Percentiles rank a stretch among this genome's conserved stretches.
Evolutionary conservation across 495 filamentous ascomycete species (phyloP).

Genomic region (Hypoxylon subgilvum): DNA sequence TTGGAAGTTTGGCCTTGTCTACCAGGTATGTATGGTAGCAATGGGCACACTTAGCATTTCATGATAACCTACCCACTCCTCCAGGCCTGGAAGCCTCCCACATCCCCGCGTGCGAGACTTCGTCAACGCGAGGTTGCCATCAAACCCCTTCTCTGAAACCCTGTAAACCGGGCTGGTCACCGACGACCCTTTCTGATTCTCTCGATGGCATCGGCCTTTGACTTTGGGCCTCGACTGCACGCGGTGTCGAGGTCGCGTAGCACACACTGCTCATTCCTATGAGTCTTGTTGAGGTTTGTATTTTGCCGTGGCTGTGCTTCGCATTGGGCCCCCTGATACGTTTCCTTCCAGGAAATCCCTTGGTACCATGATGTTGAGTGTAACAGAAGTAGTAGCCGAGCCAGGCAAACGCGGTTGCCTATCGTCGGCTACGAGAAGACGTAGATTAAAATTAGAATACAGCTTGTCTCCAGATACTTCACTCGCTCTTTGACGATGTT

Average conservation of each 20-base stretch:
- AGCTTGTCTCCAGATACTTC: constrained; percentile 24
- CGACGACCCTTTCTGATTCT: constrained; percentile 1
- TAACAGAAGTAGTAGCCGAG: constrained; percentile 13
- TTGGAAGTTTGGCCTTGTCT: constrained; percentile 3
- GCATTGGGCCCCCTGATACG: not conserved
- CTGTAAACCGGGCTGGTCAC: constrained; percentile 6
- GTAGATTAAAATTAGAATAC: constrained; percentile 30
- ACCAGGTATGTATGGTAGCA: no score
- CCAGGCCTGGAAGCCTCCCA: constrained; percentile 16
- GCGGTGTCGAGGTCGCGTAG: constrained; percentile 6
- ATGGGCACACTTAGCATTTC: no score
- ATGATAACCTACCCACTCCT: no score
- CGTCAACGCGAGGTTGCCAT: not conserved
- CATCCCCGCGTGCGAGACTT: not conserved
- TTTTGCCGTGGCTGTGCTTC: constrained; percentile 4
- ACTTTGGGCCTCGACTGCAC: not conserved
- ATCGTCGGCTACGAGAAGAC: constrained; percentile 8
- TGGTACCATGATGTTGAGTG: not conserved
- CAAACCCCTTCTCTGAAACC: constrained; percentile 17
- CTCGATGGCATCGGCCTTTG: not conserved
- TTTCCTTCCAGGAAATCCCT: not conserved
- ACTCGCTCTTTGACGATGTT: constrained; percentile 8
- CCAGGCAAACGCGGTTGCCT: not conserved
- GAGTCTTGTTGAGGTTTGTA: not conserved
- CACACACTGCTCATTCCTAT: constrained; percentile 18